These are phyloP conservation scores for Plasmodium gonderi DNA, from an alignment of 169 alveolate species.

Conservation along the genomic window DNA sequence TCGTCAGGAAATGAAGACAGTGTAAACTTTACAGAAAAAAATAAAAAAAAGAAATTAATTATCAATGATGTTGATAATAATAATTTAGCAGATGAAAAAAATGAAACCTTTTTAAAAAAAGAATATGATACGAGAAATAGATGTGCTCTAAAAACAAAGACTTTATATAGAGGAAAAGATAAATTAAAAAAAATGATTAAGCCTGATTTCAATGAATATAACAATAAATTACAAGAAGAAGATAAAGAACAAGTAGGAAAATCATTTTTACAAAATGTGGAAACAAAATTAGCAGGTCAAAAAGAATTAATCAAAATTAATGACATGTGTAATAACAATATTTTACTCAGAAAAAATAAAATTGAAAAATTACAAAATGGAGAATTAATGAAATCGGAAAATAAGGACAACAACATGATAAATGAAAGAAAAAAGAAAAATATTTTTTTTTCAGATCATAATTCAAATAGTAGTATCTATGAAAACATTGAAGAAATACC, in stretches of 20 bases:
- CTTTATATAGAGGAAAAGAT: neutral
- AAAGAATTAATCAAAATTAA: neutral
- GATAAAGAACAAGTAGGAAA: neutral
- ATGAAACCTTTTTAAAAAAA: conserved; percentile 2
- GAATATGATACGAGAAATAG: conserved; percentile 27
- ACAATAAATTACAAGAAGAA: neutral
- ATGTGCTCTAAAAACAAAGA: conserved; percentile 16
- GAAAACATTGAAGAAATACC: conserved; percentile 77
- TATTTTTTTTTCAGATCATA: neutral
- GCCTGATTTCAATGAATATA: neutral
- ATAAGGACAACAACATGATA: neutral
- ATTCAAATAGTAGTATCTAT: neutral
- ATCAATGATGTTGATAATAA: neutral
- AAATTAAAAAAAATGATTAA: neutral
- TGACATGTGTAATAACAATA: neutral
- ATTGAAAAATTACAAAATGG: conserved; percentile 10
- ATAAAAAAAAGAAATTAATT: conserved; percentile 5
- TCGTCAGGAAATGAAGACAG: conserved; percentile 20
- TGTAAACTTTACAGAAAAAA: conserved; percentile 5
- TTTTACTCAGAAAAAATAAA: neutral
- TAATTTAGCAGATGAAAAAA: neutral
- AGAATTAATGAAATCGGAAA: conserved; percentile 31
- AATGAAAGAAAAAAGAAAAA: neutral
- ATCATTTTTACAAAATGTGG: neutral
- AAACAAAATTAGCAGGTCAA: neutral